Base-by-base conservation (phyloP, 1,284 basidiomycete genomes). In the Naganishia albida region DNA sequence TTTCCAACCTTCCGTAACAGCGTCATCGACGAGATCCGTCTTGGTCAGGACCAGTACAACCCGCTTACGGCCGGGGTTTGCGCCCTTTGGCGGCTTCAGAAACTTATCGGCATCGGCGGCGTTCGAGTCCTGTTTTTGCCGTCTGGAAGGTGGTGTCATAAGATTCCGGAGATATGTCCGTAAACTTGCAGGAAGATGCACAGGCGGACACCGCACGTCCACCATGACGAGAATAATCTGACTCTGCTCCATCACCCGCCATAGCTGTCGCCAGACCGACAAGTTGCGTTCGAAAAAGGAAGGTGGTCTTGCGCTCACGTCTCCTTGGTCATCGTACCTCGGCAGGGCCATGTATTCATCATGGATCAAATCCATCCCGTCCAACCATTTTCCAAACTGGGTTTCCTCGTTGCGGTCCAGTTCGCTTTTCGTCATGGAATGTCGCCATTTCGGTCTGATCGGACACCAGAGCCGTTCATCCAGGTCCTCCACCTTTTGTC, bases 251-350 rank as follows among this genome's bases (percentile, higher is more conserved):
- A 86, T 86, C 8, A 93, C 91, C 39, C 91, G 85, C 91, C 91
- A 93, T 86, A 94, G 78, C 79, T 95, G 92, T 68, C 92, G 81
- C 91, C 91, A 95, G 7, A 95, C 92, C 75, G 94, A 89, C 26
- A 94, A 74, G 76, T 95, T 95, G 38, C 90, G 85, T 77, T 95
- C 93, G 75, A 87, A 95, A 74, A 88, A 88, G 0, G 89, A 88
- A 7, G 75, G 74, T 52, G 75, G 73, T 46, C 73, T 42, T 44
- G 25, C 49, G 44, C 72, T 54, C 30, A 60, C 67, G 55, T 68
- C 55, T 48, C 46, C 16, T 1, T 25, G 34, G 26, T 69, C 69
- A 39, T 71, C 67, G 28, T 38, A 18, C n/a, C 28, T 64, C 67
- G 54, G 77, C 70, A 30, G 79, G 82, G 86, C 6, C 28, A 39